Base-by-base conservation (phyloP, 306 rosid genomes). In the Canavalia gladiata region DNA sequence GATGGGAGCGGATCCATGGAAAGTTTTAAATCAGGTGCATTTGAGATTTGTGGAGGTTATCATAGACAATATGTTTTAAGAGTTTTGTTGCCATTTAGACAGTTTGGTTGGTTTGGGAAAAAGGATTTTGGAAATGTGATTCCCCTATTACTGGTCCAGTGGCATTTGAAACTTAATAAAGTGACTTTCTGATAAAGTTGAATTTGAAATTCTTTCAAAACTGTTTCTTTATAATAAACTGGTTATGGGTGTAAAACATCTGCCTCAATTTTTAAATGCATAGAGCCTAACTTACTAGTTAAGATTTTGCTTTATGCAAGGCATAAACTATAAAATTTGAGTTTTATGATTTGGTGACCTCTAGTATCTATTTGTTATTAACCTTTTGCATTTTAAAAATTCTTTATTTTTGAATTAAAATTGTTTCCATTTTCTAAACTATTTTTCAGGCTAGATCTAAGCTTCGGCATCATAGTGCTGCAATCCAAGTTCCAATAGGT, bases 1-100 rank as follows among this genome's bases (percentile, higher is more conserved):
- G 77, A 95, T 95, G 99, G 99, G 99, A 86, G 99, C 99, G 35
- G 99, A 95, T 87, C 99, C 99, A 2, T 95, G 96, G 96, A 95
- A 93, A 88, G 99, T 95, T 65, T 84, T 95, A 85, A 92, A 92
- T 83, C 99, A 95, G 99, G 99, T 93, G 45, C 29, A 1, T 65
- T 72, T 57, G 57, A 82, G 74, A 74, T 79, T 30, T 73, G 82
- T 68, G 72, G 49, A 84, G 12, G 33, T 66, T 13, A 52, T 43
- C 35, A 33, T 8, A 56, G 68, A 69, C 68, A 37, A 10, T 59
- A 28, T 4, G 35, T 81, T 67, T 59, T 60, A 42, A 18, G 45
- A n/a, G 66, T 65, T 83, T 57, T 39, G 31, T 18, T 72, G n/a
- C 43, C 70, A 71, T 71, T 68, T 31, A 56, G 59, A 55, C 58